A percentile compares a stretch with the other conserved stretches of the same genome.
Conservation (phyloP, 2,329 filamentous ascomycete species). For the Neopestalotiopsis clavispora region DNA sequence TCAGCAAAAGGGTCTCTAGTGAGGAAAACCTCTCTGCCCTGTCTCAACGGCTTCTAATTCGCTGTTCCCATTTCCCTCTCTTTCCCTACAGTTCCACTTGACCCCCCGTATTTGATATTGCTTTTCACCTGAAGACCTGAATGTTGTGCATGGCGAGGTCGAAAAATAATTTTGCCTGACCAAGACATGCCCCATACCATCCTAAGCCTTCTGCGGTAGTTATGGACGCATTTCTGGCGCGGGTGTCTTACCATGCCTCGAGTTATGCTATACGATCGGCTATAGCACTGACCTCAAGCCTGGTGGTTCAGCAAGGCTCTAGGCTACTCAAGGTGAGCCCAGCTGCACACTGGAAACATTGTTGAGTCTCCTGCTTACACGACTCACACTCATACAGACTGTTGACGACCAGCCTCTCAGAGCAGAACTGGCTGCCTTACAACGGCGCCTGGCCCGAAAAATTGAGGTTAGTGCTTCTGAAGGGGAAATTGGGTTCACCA, state of each 20-base stretch:
- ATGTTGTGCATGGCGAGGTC: neutral
- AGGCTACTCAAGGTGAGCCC: conserved; percentile 66
- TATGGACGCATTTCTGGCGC: conserved; percentile 72
- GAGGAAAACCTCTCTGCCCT: neutral
- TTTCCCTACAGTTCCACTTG: neutral
- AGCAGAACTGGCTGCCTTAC: conserved; percentile 71
- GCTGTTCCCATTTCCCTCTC: neutral
- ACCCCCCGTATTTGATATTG: neutral
- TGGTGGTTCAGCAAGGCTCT: conserved; percentile 82
- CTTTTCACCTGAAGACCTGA: neutral
- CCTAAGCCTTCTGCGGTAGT: conserved; percentile 30
- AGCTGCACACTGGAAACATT: conserved; percentile 36
- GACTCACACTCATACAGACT: conserved; percentile 43
- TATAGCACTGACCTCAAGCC: conserved; percentile 82
- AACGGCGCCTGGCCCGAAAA: conserved; percentile 79
- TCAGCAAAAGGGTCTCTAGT: neutral
- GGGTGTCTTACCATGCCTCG: conserved; percentile 72
- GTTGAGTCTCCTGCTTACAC: neutral
- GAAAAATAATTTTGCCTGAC: neutral
- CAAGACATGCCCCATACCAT: conserved; percentile 18
- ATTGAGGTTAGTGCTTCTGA: conserved; percentile 66
- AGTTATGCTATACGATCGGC: conserved; percentile 92
- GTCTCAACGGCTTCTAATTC: neutral
- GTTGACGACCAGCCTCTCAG: conserved; percentile 74
- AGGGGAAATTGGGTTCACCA: neutral